phyloP scores from a whole-genome alignment of 1,284 basidiomycete genomes.

The Cutaneotrichosporon sp. region DNA sequence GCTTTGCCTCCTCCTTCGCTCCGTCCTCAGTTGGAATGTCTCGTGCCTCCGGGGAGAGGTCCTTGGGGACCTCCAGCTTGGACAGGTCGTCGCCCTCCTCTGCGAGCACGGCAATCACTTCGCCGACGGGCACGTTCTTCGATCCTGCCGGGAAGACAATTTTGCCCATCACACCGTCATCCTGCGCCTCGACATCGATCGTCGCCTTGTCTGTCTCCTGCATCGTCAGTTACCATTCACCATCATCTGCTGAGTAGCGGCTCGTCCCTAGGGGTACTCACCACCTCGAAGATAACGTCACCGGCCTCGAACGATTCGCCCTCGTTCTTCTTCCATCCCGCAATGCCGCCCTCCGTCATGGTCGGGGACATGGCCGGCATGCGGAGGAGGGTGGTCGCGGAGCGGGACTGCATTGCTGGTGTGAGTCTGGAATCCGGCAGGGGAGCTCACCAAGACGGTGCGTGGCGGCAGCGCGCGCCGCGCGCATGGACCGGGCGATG shows the following conservation, averaged over 20 bases:
- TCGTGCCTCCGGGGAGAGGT: conserved; percentile 53
- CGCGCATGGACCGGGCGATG: conserved; percentile 1
- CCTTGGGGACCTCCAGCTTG: conserved; percentile 61
- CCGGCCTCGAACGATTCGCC: conserved; percentile 79
- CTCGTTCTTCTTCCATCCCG: conserved; percentile 86
- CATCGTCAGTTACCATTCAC: neutral
- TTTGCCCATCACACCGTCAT: conserved; percentile 90
- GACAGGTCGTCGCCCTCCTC: conserved; percentile 95
- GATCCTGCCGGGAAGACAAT: conserved; percentile 78
- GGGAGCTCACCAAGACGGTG: neutral
- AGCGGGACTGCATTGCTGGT: neutral
- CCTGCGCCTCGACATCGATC: conserved; percentile 98
- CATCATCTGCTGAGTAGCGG: neutral
- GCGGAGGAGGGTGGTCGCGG: conserved; percentile 59
- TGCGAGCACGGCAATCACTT: conserved; percentile 83
- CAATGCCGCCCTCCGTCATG: conserved; percentile 95
- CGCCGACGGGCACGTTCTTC: conserved; percentile 82
- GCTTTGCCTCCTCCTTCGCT: conserved; percentile 3
- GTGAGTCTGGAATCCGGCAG: no score
- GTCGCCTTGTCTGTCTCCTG: conserved; percentile 99
- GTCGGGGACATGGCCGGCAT: conserved; percentile 99
- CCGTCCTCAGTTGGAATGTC: conserved; percentile 2
- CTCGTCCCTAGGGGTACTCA: conserved; percentile 51
- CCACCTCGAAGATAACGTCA: conserved; percentile 90
- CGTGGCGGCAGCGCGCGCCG: neutral